phyloP scores from a whole-genome alignment of 495 filamentous ascomycete species.

The Daldinia decipiens region DNA sequence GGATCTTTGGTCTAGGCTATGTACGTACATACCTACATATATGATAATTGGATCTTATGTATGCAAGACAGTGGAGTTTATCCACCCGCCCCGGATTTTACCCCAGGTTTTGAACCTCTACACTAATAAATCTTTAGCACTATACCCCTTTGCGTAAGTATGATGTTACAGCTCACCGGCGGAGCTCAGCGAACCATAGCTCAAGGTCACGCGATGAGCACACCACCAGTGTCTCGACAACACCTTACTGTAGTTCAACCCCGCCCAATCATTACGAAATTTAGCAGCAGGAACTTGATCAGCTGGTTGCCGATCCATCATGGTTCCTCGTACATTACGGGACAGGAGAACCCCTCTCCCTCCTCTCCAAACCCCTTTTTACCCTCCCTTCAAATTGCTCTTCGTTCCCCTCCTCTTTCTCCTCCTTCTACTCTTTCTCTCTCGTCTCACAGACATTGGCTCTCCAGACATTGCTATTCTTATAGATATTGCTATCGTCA shows the following conservation, averaged over 20 bases:
- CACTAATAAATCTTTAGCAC: not conserved
- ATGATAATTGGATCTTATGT: constrained; percentile 1
- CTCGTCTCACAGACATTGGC: constrained; percentile 43
- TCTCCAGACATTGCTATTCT: constrained; percentile 40
- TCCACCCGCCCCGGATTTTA: constrained; percentile 42
- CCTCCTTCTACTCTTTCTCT: constrained; percentile 29
- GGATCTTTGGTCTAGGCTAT: constrained; percentile 21
- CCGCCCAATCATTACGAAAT: constrained; percentile 44
- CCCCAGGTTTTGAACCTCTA: constrained; percentile 44
- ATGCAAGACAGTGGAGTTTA: constrained; percentile 39
- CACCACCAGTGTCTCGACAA: constrained; percentile 39
- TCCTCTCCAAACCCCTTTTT: constrained; percentile 42
- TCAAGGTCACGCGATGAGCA: constrained; percentile 44
- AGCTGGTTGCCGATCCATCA: constrained; percentile 44
- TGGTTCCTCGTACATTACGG: constrained; percentile 25
- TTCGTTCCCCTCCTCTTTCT: constrained; percentile 39
- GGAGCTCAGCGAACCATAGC: constrained; percentile 45
- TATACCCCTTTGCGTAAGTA: constrained; percentile 40
- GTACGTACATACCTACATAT: not conserved
- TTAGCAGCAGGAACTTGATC: constrained; percentile 28
- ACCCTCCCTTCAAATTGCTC: constrained; percentile 39
- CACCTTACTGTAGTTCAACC: constrained; percentile 38
- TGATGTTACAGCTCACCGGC: constrained; percentile 41
- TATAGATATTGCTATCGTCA: constrained; percentile 34
- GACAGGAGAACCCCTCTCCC: constrained; percentile 31